Evolutionary conservation across 2,329 filamentous ascomycete species (phyloP).

Genomic region (Ascochyta rabiei): DNA sequence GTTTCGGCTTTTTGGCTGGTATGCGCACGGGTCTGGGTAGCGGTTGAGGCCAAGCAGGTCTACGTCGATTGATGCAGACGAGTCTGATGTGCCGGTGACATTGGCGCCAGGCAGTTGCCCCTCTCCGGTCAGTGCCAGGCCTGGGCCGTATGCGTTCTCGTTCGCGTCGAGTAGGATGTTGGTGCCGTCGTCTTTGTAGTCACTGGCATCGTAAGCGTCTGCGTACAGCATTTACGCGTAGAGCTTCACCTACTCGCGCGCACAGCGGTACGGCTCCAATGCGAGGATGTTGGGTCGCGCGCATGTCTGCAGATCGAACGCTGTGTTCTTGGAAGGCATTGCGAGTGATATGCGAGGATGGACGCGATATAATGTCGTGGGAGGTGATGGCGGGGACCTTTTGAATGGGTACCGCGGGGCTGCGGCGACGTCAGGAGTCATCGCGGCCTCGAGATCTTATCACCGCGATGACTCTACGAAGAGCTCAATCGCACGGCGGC

Average conservation of each 20-base stretch:
- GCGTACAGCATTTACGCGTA: conserved; percentile 1
- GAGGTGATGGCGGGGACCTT: conserved; percentile 31
- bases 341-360: conserved; percentile 4
- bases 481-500: background rate
- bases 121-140: conserved; percentile 62
- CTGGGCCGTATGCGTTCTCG: conserved; percentile 93
- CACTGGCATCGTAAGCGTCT: conserved; percentile 59
- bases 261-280: conserved; percentile 61
- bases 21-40: conserved; percentile 81
- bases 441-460: conserved; percentile 1
- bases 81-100: conserved; percentile 38
- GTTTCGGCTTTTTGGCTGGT: background rate
- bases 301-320: conserved; percentile 57
- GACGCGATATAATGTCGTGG: conserved; percentile 4
- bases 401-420: conserved; percentile 31
- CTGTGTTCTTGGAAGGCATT: conserved; percentile 37
- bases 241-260: conserved; percentile 56
- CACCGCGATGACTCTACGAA: conserved; percentile 12
- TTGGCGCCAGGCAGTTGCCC: conserved; percentile 55
- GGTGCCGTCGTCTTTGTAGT: conserved; percentile 98
- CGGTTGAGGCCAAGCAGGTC: conserved; percentile 85
- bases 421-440: conserved; percentile 29
- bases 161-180: conserved; percentile 98
- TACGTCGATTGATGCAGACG: conserved; percentile 61
- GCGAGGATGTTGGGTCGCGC: conserved; percentile 60